Conservation (phyloP, 2,329 filamentous ascomycete species). For the Trichoderma aggressivum region DNA sequence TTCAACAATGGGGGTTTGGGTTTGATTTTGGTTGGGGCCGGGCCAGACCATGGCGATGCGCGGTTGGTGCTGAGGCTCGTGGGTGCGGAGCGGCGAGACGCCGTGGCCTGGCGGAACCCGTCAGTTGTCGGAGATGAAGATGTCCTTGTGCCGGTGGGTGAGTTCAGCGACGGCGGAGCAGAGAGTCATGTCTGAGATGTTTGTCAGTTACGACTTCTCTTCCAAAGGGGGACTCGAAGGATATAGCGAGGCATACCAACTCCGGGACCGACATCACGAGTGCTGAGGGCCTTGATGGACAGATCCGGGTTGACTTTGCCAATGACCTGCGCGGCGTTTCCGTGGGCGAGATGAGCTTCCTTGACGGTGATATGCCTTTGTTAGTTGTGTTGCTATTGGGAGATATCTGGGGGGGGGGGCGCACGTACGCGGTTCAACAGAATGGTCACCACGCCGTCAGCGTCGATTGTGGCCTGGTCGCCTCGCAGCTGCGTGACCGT, state of each 20-base stretch:
- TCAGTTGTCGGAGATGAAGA: slow-evolving; percentile 66
- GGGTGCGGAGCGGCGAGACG: slow-evolving; percentile 21
- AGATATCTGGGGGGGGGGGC: neutral
- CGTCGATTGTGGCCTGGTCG: slow-evolving; percentile 75
- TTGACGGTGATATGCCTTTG: slow-evolving; percentile 31
- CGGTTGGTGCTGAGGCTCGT: slow-evolving; percentile 25
- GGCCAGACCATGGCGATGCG: slow-evolving; percentile 42
- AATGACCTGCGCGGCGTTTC: slow-evolving; percentile 72
- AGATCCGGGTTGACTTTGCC: slow-evolving; percentile 76
- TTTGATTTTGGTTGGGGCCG: slow-evolving; percentile 18
- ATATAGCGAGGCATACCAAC: no score
- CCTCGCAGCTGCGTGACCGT: slow-evolving; percentile 80
- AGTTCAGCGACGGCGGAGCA: slow-evolving; percentile 79
- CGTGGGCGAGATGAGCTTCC: slow-evolving; percentile 67
- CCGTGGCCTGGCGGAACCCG: slow-evolving; percentile 30
- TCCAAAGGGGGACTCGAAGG: no score
- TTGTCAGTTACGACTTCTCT: neutral
- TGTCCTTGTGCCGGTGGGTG: slow-evolving; percentile 74
- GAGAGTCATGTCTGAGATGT: slow-evolving; percentile 66
- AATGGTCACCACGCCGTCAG: slow-evolving; percentile 71
- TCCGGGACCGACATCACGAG: slow-evolving; percentile 63
- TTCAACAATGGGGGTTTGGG: slow-evolving; percentile 7
- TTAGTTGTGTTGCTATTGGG: neutral
- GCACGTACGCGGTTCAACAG: slow-evolving; percentile 65
- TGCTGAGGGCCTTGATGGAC: slow-evolving; percentile 65